Conservation (phyloP, 148 eudicot genomes). For the Nepenthes gracilis region DNA sequence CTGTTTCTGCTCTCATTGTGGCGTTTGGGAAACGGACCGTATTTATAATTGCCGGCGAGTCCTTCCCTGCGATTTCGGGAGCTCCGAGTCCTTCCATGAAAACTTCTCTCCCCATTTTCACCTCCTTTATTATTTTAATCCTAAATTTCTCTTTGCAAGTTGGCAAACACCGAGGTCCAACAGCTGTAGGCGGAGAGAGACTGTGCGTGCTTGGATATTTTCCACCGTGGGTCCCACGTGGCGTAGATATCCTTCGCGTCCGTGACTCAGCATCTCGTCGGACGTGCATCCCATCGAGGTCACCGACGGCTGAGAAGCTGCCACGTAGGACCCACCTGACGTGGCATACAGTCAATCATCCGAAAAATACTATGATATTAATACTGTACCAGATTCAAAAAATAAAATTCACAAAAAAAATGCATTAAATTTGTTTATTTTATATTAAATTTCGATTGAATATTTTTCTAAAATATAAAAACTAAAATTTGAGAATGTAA, state of each 20-base stretch:
- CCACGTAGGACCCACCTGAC: slow-evolving; percentile 12
- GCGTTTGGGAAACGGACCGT: slow-evolving; percentile 11
- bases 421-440: too few species aligned
- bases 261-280: slow-evolving; percentile 3
- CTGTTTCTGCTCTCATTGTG: slow-evolving; percentile 1
- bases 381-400: too few species aligned
- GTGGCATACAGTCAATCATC: slow-evolving; percentile 8
- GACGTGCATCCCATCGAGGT: neutral
- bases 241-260: neutral
- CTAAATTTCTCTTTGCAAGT: neutral
- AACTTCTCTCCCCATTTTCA: neutral
- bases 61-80: slow-evolving; percentile 52
- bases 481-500: too few species aligned
- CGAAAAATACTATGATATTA: too few species aligned
- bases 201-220: neutral
- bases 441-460: too few species aligned
- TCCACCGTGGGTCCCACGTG: neutral
- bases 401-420: too few species aligned
- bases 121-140: neutral
- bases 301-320: slow-evolving; percentile 1
- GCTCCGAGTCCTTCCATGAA: slow-evolving; percentile 45
- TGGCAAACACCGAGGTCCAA: neutral
- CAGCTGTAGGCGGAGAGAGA: too few species aligned
- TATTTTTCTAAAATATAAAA: too few species aligned
- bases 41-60: slow-evolving; percentile 56